phyloP scores from a whole-genome alignment of 176 grass and related monocot genomes.

The Paspalum vaginatum region DNA sequence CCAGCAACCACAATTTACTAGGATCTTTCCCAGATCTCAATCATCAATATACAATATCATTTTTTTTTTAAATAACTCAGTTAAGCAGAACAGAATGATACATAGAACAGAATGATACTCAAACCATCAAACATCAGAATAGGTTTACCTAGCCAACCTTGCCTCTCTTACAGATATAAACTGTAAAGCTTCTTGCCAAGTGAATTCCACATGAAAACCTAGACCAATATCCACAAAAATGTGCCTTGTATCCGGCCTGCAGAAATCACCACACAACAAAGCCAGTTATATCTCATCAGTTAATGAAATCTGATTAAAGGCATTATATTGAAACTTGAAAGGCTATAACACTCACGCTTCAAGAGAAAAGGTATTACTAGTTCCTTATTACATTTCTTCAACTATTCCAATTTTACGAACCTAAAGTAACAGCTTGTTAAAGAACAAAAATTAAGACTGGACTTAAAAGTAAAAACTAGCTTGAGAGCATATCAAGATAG shows the following conservation, averaged over 20 bases:
- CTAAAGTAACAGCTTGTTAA: constrained; percentile 19
- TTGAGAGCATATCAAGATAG: constrained; percentile 2
- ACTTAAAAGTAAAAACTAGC: constrained; percentile 28
- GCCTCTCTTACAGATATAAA: constrained; percentile 92
- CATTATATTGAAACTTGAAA: neutral
- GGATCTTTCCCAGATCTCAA: neutral
- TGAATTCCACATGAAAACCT: constrained; percentile 96
- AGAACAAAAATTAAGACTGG: neutral
- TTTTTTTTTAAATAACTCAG: neutral
- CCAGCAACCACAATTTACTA: constrained; percentile 1
- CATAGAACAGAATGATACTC: neutral
- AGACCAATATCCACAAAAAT: constrained; percentile 94
- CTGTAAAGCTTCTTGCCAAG: constrained; percentile 81
- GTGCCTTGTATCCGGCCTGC: constrained; percentile 73
- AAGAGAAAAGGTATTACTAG: neutral
- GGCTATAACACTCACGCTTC: neutral
- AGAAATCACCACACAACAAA: neutral
- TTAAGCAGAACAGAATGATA: neutral
- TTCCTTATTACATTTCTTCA: neutral
- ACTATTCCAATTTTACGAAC: neutral
- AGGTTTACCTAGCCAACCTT: constrained; percentile 65
- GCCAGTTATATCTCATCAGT: neutral
- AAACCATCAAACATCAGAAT: neutral
- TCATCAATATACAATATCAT: neutral
- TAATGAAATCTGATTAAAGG: neutral